Base-by-base conservation (phyloP, 192 early-diverging fungal species). In the Coemansia sp. region DNA sequence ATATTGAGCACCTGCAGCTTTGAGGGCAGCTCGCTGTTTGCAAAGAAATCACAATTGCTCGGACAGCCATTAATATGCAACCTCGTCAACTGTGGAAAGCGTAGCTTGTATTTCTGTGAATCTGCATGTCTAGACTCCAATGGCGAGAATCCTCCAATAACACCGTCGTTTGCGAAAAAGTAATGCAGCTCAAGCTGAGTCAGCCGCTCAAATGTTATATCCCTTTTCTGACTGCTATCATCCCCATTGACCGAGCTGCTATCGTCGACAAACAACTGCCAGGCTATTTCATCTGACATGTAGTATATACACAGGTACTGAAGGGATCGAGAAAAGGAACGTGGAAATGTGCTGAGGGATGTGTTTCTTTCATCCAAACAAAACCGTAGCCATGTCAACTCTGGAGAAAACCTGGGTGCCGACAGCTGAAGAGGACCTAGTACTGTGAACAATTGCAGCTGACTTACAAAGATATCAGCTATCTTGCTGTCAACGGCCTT, bases 231-330 rank as follows among this genome's bases (percentile, higher is more conserved):
- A 13, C 51, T n/a, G 47, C 3, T 26, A 21, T 10, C 19, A 54
- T 22, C 21, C 5, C 10, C 51, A 2, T 26, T 54, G 9, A 54
- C 12, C 10, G 51, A 4, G 22, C 13, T 26, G 4, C 10, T 21
- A 13, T 54, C 21, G 26, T 54, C 51, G 51, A 54, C 19, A 54
- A 54, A 54, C 51, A 54, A 12, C 21, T 54, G 51, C 51, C 51
- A 54, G 22, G 51, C 51, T 8, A 54, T 22, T 12, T 54, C 51
- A 26, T 54, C 51, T 8, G 51, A 54, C 51, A 54, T 54, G 51
- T 54, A 54, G 51, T 54, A 54, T 54, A 54, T 54, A 21, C 51
- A 54, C 51, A 54, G 13, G 51, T 54, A 54, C 51, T 13, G 51
- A 26, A 54, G 51, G 26, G 51, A 54, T 22, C 51, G 51, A 11